Evolutionary conservation across 352 stramenopile genomes (phyloP), one percentile per base, ranked within the genome.

Genomic region (Elongisporangium undulatum): DNA sequence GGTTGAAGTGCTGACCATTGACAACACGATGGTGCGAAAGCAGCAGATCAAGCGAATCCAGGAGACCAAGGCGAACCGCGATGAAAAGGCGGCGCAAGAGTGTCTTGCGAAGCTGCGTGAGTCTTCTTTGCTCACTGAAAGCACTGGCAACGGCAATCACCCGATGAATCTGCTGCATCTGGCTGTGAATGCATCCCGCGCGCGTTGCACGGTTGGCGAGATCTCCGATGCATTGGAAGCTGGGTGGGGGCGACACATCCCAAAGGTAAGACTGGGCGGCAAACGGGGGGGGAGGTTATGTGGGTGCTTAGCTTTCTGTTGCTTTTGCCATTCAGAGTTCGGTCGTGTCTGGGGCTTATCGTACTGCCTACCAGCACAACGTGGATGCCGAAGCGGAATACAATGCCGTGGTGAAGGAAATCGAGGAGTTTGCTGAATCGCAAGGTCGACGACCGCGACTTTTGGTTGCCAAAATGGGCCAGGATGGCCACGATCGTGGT

Each of bases 401-500:
- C 71, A 77, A 97, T 49, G 53, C 64, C 38, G 92, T 97, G 34
- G 66, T 98, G 22, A 82, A 82, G 22, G 72, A 87, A 62, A 94
- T 99, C 19, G 88, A 98, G 63, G 81, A 81, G 23, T 99, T 99
- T 77, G 90, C 94, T 26, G 67, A 97, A 62, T 69, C 62, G 13
- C 87, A 98, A 55, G 97, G 97, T 48, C 86, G 97, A 57, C 85
- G 96, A 45, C 97, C 96, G 51, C 84, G 96, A 59, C 94, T 99
- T 66, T 69, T 99, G 24, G 92, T 99, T 15, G 94, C 95, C 48
- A 98, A 98, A 70, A 97, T 97, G 86, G 90, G 94, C 29, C 94
- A 98, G 77, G 97, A 99, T 73, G 97, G 96, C 23, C 97, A 99
- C 67, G 97, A 99, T 69, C 87, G 97, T 62, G 97, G 97, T 55